Evolutionary conservation across 2,329 filamentous ascomycete genomes (phyloP).

Genomic region (Aspergillus quadrilineatus): DNA sequence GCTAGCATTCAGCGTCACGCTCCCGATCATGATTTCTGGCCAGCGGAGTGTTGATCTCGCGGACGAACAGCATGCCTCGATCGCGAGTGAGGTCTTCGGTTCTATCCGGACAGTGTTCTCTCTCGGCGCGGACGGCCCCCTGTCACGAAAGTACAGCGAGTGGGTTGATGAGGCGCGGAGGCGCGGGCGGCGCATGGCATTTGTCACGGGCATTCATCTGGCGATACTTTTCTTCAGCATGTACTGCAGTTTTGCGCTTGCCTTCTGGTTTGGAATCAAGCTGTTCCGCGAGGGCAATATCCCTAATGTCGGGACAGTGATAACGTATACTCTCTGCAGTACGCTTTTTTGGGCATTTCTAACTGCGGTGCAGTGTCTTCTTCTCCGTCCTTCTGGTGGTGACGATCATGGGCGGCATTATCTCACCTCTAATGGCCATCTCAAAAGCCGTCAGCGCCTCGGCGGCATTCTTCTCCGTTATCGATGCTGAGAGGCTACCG

Average conservation of each 20-base stretch:
- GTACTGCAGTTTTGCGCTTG: conserved; percentile 36
- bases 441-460: conserved; percentile 35
- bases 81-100: too few relatives aligned
- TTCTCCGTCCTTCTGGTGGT: conserved; percentile 11
- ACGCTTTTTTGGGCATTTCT: conserved; percentile 9
- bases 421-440: conserved; percentile 35
- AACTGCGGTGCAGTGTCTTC: conserved; percentile 15
- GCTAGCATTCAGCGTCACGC: conserved; percentile 17
- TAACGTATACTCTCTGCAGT: too few relatives aligned
- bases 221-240: conserved; percentile 36
- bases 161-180: conserved; percentile 40
- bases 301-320: background rate
- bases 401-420: conserved; percentile 22
- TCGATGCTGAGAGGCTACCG: conserved; percentile 23
- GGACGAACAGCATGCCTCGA: too few relatives aligned
- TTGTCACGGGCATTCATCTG: conserved; percentile 32
- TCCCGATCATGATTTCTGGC: conserved; percentile 22
- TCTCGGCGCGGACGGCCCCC: too few relatives aligned
- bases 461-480: conserved; percentile 33
- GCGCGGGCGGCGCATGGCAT: conserved; percentile 26
- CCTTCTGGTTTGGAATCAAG: conserved; percentile 40
- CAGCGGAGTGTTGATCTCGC: conserved; percentile 24
- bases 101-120: too few relatives aligned
- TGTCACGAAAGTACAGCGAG: conserved; percentile 18
- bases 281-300: conserved; percentile 35